Base-by-base conservation (phyloP, 352 stramenopile genomes). In the Globisporangium nodosum region DNA sequence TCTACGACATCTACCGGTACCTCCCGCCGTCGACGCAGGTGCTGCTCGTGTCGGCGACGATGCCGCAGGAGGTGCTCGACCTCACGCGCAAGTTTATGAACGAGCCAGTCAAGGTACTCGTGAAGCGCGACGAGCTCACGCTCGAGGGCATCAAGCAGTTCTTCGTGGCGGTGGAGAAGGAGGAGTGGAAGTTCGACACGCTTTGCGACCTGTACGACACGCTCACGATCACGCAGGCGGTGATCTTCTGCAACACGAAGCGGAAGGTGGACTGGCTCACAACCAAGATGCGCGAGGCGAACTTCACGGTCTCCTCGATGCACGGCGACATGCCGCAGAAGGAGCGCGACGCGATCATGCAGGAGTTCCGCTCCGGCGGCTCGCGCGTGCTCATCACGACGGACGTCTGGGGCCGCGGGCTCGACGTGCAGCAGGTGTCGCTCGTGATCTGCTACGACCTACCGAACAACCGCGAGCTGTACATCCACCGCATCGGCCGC, bases 131-230 rank as follows among this genome's bases (percentile, higher is more conserved):
- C 68, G 96, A 99, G 70, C 83, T 99, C 48, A 99, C 97, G 18
- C 87, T 99, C 52, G 97, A 99, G 87, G 97, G 97, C 96, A 99
- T 99, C 77, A 99, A 99, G 92, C 97, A 99, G 80, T 99, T 99
- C 74, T 99, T 99, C 81, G 98, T 99, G 63, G 94, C 92, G 40
- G 96, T 99, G 37, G 97, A 99, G 43, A 82, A 86, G 55, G 97
- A 99, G 75, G 97, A 99, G 73, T 99, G 97, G 97, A 99, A 99
- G 81, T 96, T 99, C 61, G 97, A 99, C 66, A 99, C 97, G 54
- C 86, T 99, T 31, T 99, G 97, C 78, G 97, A 99, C 90, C 73
- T 99, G 60, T 99, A 99, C 85, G 96, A 99, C 71, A 99, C 97
- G 56, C 80, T 99, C 49, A 99, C 97, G 54, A 99, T 99, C 74